Conservation (phyloP, 768 basidiomycete species). For the Pleurotus tuber-regium region DNA sequence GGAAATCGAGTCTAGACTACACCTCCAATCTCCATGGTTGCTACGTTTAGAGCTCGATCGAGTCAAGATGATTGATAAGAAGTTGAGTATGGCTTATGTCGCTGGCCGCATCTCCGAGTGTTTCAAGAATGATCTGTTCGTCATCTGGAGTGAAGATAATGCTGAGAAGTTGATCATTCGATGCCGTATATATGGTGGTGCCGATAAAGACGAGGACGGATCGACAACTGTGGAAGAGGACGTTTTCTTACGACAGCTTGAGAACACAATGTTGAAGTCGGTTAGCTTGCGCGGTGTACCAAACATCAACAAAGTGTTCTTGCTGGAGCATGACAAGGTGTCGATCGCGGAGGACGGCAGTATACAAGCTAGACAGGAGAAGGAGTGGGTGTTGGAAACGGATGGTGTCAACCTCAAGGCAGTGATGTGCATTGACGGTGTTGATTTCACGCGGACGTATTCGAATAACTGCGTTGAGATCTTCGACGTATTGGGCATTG, state of each 20-base stretch:
- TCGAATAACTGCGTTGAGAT: conserved; percentile 98
- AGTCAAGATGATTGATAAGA: conserved; percentile 96
- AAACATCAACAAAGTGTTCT: conserved; percentile 89
- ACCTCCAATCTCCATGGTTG: conserved; percentile 94
- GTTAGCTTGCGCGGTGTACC: conserved; percentile 93
- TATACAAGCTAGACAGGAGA: conserved; percentile 59
- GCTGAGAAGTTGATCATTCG: conserved; percentile 96
- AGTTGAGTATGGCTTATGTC: conserved; percentile 92
- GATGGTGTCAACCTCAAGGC: conserved; percentile 94
- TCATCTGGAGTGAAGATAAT: conserved; percentile 99
- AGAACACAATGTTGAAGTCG: conserved; percentile 94
- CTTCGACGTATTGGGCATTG: conserved; percentile 93
- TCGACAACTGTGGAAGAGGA: conserved; percentile 83
- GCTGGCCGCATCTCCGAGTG: conserved; percentile 91
- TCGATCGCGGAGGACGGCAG: conserved; percentile 61
- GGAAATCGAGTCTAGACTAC: conserved; percentile 86
- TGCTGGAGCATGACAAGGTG: conserved; percentile 84
- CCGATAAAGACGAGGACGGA: conserved; percentile 84
- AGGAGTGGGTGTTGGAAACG: conserved; percentile 97
- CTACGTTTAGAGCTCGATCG: conserved; percentile 96
- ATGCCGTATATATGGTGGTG: conserved; percentile 85
- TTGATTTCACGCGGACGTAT: conserved; percentile 90
- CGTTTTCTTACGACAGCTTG: conserved; percentile 92
- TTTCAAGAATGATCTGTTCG: conserved; percentile 94
- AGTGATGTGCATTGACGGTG: conserved; percentile 93